Percentiles rank a stretch among this genome's conserved stretches.
Evolutionary conservation across 2,329 filamentous ascomycete genomes (phyloP).

Genomic region (Cryphonectria japonica): DNA sequence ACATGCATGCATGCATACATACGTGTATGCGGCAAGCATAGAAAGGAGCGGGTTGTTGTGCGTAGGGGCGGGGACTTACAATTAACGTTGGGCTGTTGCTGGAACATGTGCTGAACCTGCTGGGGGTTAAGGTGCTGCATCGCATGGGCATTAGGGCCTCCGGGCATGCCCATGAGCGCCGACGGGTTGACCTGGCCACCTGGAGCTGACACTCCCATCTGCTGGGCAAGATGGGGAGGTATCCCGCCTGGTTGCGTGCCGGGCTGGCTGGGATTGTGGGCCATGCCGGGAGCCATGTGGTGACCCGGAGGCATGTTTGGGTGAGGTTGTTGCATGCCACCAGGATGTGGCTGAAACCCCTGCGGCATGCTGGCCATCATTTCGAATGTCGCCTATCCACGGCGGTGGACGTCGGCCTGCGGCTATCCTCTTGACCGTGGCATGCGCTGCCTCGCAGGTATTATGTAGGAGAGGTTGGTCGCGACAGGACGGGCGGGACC

Average conservation of each 20-base stretch:
- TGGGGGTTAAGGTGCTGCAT: slow-evolving; percentile 70
- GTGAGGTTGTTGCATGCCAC: slow-evolving; percentile 67
- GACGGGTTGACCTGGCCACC: slow-evolving; percentile 73
- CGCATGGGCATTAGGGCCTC: slow-evolving; percentile 70
- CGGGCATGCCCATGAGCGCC: slow-evolving; percentile 79
- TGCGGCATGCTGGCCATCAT: slow-evolving; percentile 75
- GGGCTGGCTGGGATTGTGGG: slow-evolving; percentile 71
- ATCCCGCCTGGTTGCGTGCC: slow-evolving; percentile 67
- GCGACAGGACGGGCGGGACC: slow-evolving; percentile 15
- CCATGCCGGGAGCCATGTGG: slow-evolving; percentile 65
- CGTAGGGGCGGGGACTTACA: slow-evolving; percentile 35
- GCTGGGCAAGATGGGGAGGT: slow-evolving; percentile 68
- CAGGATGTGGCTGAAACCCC: slow-evolving; percentile 69
- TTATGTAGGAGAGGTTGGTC: background rate
- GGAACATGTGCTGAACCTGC: slow-evolving; percentile 59
- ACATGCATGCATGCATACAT: no score
- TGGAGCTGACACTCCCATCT: slow-evolving; percentile 74
- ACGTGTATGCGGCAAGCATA: no score
- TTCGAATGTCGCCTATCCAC: slow-evolving; percentile 59
- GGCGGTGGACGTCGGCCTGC: slow-evolving; percentile 60
- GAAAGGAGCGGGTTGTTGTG: background rate
- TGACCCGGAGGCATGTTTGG: slow-evolving; percentile 69
- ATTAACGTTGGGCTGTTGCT: slow-evolving; percentile 52
- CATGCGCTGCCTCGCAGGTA: slow-evolving; percentile 44
- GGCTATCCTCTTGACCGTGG: slow-evolving; percentile 48